Evolutionary conservation across 2,329 filamentous ascomycete genomes (phyloP), one percentile per base, ranked within the genome.

Genomic region (Xylariomycetidae sp.): DNA sequence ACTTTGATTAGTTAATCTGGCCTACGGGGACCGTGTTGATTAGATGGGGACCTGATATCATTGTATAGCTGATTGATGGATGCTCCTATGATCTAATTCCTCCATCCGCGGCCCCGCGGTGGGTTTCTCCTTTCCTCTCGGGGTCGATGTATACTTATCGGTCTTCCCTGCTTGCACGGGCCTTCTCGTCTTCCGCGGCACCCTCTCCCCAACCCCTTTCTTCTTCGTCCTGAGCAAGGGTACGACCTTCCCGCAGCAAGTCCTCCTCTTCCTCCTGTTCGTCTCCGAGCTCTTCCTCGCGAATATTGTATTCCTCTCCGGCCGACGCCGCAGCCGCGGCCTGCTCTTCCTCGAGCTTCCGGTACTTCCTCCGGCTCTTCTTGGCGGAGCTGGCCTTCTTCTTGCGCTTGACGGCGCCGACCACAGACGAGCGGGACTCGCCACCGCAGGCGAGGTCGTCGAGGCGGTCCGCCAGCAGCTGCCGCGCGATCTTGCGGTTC

Each of bases 401-500:
- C 64, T 74, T 82, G 42, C 69, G 70, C 55, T 76, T 79, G 25
- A 71, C 62, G 32, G 73, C 74, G 4, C 68, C 75, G 32, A 86
- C 79, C 19, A 87, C 63, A 25, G 73, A 74, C 9, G 71, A 70
- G 17, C 86, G 67, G 51, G 79, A 85, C 43, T 79, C 63, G 15
- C 78, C 72, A 2, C 90, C 90, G 47, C 86, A 81, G 46, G 76
- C 67, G 22, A 82, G 49, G 46, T 83, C 71, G 58, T 98, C 92
- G 19, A 82, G 64, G 49, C 74, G 77, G 47, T 85, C 79, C 16
- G 84, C 85, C 19, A 95, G 70, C 25, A 94, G 66, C 45, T 79
- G 70, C 25, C 89, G 74, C 10, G 92, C 92, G 42, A 86, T 82
- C 58, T 84, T 89, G 43, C 89, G 77, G 58, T 98, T 98, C 61